A percentile compares a stretch with the other conserved stretches of the same genome.
phyloP scores from a whole-genome alignment of 1,284 basidiomycete species.

The Ustilago tritici region DNA sequence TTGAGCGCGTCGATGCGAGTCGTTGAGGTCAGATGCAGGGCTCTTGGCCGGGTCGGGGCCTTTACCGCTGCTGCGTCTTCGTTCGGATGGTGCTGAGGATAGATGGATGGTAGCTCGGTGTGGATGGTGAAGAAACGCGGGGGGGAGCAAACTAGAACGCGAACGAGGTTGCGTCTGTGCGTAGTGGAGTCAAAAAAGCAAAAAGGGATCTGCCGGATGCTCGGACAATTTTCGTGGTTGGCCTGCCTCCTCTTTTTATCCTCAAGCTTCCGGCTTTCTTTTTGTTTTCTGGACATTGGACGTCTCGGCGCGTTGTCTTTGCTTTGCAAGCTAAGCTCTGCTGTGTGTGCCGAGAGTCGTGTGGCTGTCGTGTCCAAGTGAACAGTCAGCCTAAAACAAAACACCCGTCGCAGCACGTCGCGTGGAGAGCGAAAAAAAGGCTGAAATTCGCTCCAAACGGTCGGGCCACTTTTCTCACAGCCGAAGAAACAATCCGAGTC shows the following conservation, averaged over 20 bases:
- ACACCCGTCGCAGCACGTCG: constrained; percentile 4
- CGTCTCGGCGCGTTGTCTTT: constrained; percentile 10
- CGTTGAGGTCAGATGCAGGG: too few species aligned
- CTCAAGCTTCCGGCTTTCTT: constrained; percentile 18
- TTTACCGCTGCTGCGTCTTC: neutral
- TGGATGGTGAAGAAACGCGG: constrained; percentile 9
- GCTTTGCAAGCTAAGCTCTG: neutral
- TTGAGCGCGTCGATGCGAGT: neutral
- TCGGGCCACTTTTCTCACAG: constrained; percentile 32
- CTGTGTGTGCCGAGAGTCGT: constrained; percentile 20
- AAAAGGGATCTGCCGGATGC: constrained; percentile 1
- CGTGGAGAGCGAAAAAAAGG: constrained; percentile 14
- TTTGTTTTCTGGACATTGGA: constrained; percentile 2
- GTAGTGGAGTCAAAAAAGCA: neutral
- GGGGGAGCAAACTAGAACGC: constrained; percentile 9
- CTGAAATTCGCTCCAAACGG: neutral
- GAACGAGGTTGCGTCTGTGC: constrained; percentile 11
- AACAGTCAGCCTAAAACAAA: constrained; percentile 8
- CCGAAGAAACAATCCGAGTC: neutral
- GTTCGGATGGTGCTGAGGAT: neutral
- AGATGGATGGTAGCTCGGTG: neutral
- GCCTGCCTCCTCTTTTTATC: neutral
- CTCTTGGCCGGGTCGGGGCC: too few species aligned
- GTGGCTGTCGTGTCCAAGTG: neutral
- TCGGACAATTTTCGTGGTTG: constrained; percentile 21